Evolutionary conservation across 148 eudicot genomes (phyloP).

Genomic region (Heliamphora exappendiculata): DNA sequence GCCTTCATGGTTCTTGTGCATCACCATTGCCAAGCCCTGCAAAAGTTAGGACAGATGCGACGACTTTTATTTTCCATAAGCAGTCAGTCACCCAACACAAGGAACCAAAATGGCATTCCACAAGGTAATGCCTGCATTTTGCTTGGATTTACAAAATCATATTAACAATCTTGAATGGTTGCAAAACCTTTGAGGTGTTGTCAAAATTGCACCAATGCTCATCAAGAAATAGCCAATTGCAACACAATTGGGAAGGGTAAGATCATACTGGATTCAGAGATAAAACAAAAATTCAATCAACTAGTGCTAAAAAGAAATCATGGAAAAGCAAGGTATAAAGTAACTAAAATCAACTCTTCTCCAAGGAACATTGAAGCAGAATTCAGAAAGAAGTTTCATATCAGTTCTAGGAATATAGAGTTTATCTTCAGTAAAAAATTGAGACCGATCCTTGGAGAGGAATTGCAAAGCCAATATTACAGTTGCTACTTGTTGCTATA

Average conservation of each 20-base stretch:
- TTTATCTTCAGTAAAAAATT: background rate
- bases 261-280: background rate
- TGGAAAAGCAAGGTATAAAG: background rate
- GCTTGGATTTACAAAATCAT: background rate
- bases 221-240: background rate
- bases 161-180: background rate
- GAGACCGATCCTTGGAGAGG: background rate
- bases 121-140: background rate
- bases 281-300: background rate
- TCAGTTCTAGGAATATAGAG: background rate
- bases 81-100: constrained; percentile 8
- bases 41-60: constrained; percentile 3
- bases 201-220: background rate
- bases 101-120: background rate
- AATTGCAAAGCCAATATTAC: background rate
- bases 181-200: background rate
- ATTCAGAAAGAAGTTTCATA: background rate
- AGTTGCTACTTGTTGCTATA: background rate
- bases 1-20: constrained; percentile 92
- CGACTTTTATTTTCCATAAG: constrained; percentile 1
- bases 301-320: background rate
- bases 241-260: background rate
- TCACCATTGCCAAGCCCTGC: constrained; percentile 96
- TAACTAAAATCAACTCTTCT: background rate
- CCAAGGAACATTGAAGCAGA: background rate